Base-by-base conservation (phyloP, 2,329 filamentous ascomycete genomes). In the Purpureocillium lavendulum region DNA sequence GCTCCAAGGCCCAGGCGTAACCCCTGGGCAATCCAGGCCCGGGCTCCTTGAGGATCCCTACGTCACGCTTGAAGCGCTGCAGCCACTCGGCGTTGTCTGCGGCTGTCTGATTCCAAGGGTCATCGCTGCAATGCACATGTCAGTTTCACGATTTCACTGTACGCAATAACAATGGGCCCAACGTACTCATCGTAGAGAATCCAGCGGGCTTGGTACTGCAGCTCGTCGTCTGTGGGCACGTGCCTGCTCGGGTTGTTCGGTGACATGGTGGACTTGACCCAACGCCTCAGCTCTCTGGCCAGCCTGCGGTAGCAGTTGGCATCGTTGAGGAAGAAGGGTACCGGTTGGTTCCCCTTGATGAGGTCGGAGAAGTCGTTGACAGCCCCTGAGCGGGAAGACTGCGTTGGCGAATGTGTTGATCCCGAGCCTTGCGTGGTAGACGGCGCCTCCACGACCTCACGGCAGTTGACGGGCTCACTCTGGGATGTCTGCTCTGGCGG, bases 71-170 rank as follows among this genome's bases (percentile, higher is more conserved):
- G 61, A 82, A 80, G 33, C 76, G 69, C 40, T 69, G 65, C 11
- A 82, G 64, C 77, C 77, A 82, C 55, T 81, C 76, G 1, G 65
- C 67, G 46, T 81, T 80, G 50, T 81, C 77, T 24, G 76, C 76
- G 1, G 74, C 73, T 0, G 77, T 81, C 48, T 77, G 71, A 52
- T 81, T 80, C 72, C 75, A 80, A 3, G 74, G 73, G 48, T 80
- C 77, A 41, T 80, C 77, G 41, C 73, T 77, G 33, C 1, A 13
- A 26, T 6, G 10, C 6, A 26, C 21, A 6, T 26, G 21, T 26
- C 21, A 26, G 21, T 26, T 26, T 26, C 10, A 26, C 21, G 5
- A 10, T 6, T 26, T 26, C 21, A 26, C 13, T 6, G 12, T 7
- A 4, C 29, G 5, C 11, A 30, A 30, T 7, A 6, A 12, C n/a